A percentile compares a stretch with the other conserved stretches of the same genome.
Conservation (phyloP, 192 early-diverging fungal species). For the Martensiomyces pterosporus region DNA sequence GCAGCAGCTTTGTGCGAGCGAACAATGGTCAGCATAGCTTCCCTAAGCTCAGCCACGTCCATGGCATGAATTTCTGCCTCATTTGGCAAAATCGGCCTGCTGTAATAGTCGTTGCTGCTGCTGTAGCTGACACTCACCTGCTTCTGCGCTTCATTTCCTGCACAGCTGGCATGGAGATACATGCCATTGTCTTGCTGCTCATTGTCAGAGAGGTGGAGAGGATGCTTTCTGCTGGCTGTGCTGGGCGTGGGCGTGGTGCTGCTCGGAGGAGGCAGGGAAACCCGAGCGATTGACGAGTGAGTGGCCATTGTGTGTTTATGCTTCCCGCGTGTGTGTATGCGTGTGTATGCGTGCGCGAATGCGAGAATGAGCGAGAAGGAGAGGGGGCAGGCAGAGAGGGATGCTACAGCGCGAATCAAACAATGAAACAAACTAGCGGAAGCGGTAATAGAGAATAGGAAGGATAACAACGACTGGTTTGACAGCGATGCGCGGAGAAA, state of each 20-base stretch:
- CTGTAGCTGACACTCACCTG: conserved; percentile 1
- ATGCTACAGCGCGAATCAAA: too few species aligned
- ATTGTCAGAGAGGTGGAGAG: conserved; percentile 12
- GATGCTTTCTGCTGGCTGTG: conserved; percentile 2
- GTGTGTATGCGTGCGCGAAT: too few species aligned
- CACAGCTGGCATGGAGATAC: conserved; percentile 19
- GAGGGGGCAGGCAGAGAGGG: not conserved
- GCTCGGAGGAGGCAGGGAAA: conserved; percentile 8
- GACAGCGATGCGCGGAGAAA: too few species aligned
- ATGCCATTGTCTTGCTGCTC: conserved; percentile 5
- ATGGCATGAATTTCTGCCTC: conserved; percentile 42
- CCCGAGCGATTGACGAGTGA: conserved; percentile 21
- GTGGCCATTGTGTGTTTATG: conserved; percentile 26
- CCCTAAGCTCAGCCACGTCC: conserved; percentile 44
- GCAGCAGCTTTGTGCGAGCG: conserved; percentile 14
- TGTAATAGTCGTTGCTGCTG: conserved; percentile 5
- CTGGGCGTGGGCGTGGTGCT: conserved; percentile 2
- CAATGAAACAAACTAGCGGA: too few species aligned
- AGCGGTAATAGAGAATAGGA: too few species aligned
- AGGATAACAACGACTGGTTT: too few species aligned
- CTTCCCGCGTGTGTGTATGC: conserved; percentile 5
- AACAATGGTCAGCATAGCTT: conserved; percentile 23
- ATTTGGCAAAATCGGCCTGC: conserved; percentile 17
- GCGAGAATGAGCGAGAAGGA: not conserved
- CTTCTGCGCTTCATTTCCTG: conserved; percentile 18